Evolutionary conservation across 139 green algal genomes (phyloP), one percentile per base, ranked within the genome.

Genomic region (Asterochloris erici): DNA sequence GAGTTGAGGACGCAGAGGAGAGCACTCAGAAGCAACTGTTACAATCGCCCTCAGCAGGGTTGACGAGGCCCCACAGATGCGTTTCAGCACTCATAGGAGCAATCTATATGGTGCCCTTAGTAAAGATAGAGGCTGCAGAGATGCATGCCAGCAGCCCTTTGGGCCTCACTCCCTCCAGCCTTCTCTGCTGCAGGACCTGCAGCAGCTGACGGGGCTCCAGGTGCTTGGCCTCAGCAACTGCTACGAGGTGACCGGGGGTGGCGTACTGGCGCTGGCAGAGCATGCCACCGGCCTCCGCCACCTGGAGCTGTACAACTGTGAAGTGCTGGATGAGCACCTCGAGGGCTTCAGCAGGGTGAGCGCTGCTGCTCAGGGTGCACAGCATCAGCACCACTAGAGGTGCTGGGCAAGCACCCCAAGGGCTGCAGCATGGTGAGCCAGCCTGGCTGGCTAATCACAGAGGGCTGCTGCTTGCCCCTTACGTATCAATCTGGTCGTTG

Each of bases 171-270:
- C 23, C 66, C 66, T 73, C 66, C 66, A 73, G 23, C 66, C 23
- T 2, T 73, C 66, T 9, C 66, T 24, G 27, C 14, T 79, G 74
- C 74, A 82, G 78, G 78, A 38, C 12, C 54, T 82, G 78, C 21
- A 29, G 0, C 11, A 26, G 0, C 28, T 82, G 78, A 64, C 63
- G 69, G 78, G 78, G 63, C 63, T 82, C 63, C 63, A 26, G 78
- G 21, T 38, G 11, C 63, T 82, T n/a, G 78, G 63, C n/a, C n/a
- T 82, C 61, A 82, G 78, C 63, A 64, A 82, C n/a, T 82, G 78
- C 78, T 73, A 63, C 69, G 78, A 66, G 78, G 78, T 82, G 15
- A 82, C 78, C 9, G 78, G 27, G 19, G 78, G 73, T 27, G 78
- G 27, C 16, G 61, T 82, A 26, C 16, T 74, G 63, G 17, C 28